These are phyloP conservation scores for Fusarium sp. DNA, from an alignment of 2,329 filamentous ascomycete species.

Conservation along the genomic window DNA sequence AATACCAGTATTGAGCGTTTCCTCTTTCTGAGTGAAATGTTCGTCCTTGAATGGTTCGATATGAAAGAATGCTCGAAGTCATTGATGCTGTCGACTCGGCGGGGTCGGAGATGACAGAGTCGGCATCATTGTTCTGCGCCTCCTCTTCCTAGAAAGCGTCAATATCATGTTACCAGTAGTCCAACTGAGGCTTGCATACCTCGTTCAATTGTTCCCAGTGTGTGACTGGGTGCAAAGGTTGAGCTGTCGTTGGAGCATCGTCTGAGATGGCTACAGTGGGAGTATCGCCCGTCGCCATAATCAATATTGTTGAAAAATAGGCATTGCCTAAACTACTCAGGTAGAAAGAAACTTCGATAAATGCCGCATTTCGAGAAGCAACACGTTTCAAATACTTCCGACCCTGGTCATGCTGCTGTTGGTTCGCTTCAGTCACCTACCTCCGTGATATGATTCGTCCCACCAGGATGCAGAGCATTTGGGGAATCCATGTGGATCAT, in stretches of 20 bases:
- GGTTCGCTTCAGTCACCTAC: neutral
- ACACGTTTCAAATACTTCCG: neutral
- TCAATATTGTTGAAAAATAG: neutral
- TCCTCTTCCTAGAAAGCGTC: neutral
- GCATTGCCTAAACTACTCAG: too few relatives aligned
- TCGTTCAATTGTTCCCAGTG: conserved; percentile 13
- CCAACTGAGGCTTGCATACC: fast-evolving
- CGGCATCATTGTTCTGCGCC: neutral
- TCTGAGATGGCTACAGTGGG: neutral
- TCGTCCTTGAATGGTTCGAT: conserved; percentile 29
- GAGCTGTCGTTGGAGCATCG: neutral
- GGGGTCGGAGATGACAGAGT: conserved; percentile 9
- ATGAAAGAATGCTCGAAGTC: conserved; percentile 25
- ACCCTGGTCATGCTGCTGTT: neutral
- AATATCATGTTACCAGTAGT: fast-evolving
- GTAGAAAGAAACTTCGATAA: neutral
- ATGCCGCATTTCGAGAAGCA: neutral
- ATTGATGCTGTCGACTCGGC: conserved; percentile 31
- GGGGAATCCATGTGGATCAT: neutral
- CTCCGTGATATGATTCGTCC: neutral
- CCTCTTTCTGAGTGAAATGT: conserved; percentile 29
- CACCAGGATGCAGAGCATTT: neutral
- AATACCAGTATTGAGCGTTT: conserved; percentile 23
- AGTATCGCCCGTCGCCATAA: neutral
- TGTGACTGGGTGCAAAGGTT: neutral